These are phyloP conservation scores for Geoglossum glabrum DNA, from an alignment of 495 filamentous ascomycete genomes.

Conservation along the genomic window DNA sequence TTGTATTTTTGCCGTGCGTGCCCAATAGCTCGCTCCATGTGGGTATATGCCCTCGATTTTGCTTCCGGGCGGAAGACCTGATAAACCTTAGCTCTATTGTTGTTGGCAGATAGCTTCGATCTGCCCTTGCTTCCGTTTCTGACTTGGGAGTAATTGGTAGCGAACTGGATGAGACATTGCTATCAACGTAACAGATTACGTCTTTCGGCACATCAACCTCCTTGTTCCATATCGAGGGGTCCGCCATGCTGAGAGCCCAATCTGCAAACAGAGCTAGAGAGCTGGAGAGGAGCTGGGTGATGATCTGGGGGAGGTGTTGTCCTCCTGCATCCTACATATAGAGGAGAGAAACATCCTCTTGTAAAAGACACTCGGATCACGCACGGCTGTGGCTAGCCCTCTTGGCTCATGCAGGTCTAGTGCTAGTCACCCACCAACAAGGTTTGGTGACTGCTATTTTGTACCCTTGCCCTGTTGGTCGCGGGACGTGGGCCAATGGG, in stretches of 20 bases:
- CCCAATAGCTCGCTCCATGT: slow-evolving; percentile 12
- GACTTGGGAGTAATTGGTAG: neutral
- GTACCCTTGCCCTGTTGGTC: too few relatives aligned
- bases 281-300: too few relatives aligned
- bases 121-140: neutral
- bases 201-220: neutral
- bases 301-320: neutral
- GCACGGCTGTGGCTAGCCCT: too few relatives aligned
- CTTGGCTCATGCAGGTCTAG: too few relatives aligned
- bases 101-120: neutral
- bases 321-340: too few relatives aligned
- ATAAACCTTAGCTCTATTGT: neutral
- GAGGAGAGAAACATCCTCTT: too few relatives aligned
- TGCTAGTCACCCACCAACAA: too few relatives aligned
- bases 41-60: slow-evolving; percentile 5
- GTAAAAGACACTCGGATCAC: too few relatives aligned
- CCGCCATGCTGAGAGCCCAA: neutral
- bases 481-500: too few relatives aligned
- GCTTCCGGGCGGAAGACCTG: slow-evolving; percentile 8
- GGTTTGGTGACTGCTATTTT: too few relatives aligned
- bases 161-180: slow-evolving; percentile 9
- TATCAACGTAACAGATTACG: slow-evolving; percentile 4
- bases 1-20: slow-evolving; percentile 11
- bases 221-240: neutral
- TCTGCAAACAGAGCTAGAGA: neutral